Base-by-base conservation (phyloP, 2,329 filamentous ascomycete genomes). In the Trichophyton equinum region DNA sequence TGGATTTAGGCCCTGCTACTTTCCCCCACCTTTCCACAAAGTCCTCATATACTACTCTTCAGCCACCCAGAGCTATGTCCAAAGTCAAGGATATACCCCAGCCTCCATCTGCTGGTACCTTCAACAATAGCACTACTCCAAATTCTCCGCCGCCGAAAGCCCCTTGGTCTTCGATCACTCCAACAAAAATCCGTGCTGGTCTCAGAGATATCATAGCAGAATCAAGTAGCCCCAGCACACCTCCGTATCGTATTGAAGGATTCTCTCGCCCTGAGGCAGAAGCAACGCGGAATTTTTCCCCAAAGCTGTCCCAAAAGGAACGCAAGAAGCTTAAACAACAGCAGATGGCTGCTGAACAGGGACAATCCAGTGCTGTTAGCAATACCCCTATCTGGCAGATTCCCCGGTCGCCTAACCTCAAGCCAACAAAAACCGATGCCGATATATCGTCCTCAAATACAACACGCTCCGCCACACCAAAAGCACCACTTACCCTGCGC, bases 271-370 rank as follows among this genome's bases (percentile, higher is more conserved):
- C 76, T 22, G 74, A 76, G 62, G 74, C 66, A 64, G 67, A 72
- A 71, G 47, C 66, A 67, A 44, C 68, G 65, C 60, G 73, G 68
- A 67, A 68, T 67, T 69, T 76, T 27, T 71, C 76, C 42, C 73
- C 76, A 0, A 96, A 89, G 70, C 74, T 95, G 66, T 96, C 91
- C 0, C 94, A 97, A 67, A 95, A 94, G 69, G 91, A 96, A 72
- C 85, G 91, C 22, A 97, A 96, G 75, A 88, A 83, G 69, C 83
- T 91, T 65, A 83, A 90, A 67, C 86, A 90, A 68, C 80, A 84
- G 63, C 83, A 88, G 68, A 67, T 75, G 61, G 64, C 71, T 62
- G 69, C 65, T 57, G 70, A 71, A 59, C 66, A 71, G 58, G 65
- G 71, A 60, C 64, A 74, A 3, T 86, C 88, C 0, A 30, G 27